Base-by-base conservation (phyloP, 148 eudicot species). In the Amaranthus palmeri region DNA sequence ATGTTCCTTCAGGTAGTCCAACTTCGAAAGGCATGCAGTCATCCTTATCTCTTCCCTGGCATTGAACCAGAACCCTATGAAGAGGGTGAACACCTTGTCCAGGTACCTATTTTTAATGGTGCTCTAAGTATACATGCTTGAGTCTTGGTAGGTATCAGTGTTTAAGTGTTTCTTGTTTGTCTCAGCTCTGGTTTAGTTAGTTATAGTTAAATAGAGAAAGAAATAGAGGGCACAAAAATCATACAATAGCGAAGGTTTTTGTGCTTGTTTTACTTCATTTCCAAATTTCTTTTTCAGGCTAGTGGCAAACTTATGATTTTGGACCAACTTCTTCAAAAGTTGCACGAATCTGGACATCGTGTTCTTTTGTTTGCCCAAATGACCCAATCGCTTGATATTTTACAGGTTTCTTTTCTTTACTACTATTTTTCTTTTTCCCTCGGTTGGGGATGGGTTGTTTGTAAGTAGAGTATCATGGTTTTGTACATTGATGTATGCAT, bases 61-160 rank as follows among this genome's bases (percentile, higher is more conserved):
- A 93, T 93, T 63, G 98, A 93, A 87, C 98, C 98, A 44, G 98
- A 93, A 79, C 98, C 98, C 15, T 93, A 86, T 83, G 91, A 91
- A 85, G 98, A 93, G 86, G 98, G 98, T 11, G 98, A 93, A 78
- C 98, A 93, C 88, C 95, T 93, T 65, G 93, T 93, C 65, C 90
- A 86, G 98, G 97, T 93, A 78, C 52, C 52, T 73, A 13, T 55
- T 65, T 67, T 56, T 62, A 43, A 51, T 45, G 46, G 10, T n/a
- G 10, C 65, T 54, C 48, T 46, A 54, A 64, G 9, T 72, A n/a
- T 72, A 10, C 7, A 51, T 18, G 40, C n/a, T 61, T 50, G 25
- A 8, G 5, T 61, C 14, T 45, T 70, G 48, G 11, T 50, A 15
- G 4, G 40, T 25, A 25, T 25, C 36, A 0, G 36, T 25, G 36